A percentile compares a stretch with the other conserved stretches of the same genome.
These are phyloP conservation scores for Grigorovia yakushimaensis DNA, from an alignment of 805 yeast species.

Conservation along the genomic window DNA sequence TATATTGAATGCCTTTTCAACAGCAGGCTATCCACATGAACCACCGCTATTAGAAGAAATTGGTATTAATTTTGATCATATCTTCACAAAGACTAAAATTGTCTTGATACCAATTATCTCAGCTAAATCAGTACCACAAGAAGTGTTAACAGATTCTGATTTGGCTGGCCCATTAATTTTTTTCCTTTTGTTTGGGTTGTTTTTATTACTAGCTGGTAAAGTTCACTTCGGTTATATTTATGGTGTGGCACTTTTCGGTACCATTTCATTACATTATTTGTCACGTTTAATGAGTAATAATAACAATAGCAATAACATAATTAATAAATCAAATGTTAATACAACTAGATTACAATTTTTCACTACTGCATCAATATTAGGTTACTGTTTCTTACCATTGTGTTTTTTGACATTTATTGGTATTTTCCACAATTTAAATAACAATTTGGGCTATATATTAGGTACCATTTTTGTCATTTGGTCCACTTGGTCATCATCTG, in stretches of 20 bases:
- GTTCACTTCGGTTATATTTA: slow-evolving; percentile 95
- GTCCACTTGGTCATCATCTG: slow-evolving; percentile 92
- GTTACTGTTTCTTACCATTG: slow-evolving; percentile 86
- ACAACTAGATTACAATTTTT: slow-evolving; percentile 34
- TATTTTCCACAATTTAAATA: slow-evolving; percentile 68
- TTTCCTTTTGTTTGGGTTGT: slow-evolving; percentile 77
- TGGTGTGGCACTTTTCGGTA: slow-evolving; percentile 91
- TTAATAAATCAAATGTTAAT: slow-evolving; percentile 12
- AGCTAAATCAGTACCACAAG: slow-evolving; percentile 49
- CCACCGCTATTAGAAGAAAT: slow-evolving; percentile 86
- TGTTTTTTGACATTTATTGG: slow-evolving; percentile 51
- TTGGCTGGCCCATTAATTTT: slow-evolving; percentile 91
- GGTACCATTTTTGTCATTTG: slow-evolving; percentile 64
- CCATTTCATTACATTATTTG: slow-evolving; percentile 70
- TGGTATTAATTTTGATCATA: slow-evolving; percentile 87
- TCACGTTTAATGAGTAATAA: slow-evolving; percentile 79
- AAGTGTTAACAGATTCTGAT: slow-evolving; percentile 80
- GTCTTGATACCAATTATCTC: slow-evolving; percentile 65
- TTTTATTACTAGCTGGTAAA: slow-evolving; percentile 77
- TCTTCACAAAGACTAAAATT: slow-evolving; percentile 71
- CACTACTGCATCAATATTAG: slow-evolving; percentile 83
- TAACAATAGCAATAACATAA: background rate
- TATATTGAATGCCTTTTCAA: slow-evolving; percentile 81
- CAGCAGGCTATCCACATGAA: slow-evolving; percentile 91
- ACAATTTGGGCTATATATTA: slow-evolving; percentile 58